A percentile compares a stretch with the other conserved stretches of the same genome.
phyloP scores from a whole-genome alignment of 192 early-diverging fungal species.

The Backusella sp. region DNA sequence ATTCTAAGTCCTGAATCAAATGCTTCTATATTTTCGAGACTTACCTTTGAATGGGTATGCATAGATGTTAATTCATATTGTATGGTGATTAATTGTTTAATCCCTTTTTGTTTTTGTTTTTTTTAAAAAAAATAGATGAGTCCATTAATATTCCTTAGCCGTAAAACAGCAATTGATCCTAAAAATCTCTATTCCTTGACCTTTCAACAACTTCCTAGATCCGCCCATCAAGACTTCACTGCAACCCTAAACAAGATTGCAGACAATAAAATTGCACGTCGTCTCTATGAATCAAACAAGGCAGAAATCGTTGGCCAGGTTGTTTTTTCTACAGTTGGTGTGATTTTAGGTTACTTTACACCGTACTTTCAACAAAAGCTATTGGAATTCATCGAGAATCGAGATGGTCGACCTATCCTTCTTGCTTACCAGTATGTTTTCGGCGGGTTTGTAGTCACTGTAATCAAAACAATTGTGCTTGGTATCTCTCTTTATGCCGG shows the following conservation, averaged over 20 bases:
- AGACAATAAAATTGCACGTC: not conserved
- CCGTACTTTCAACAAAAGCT: conserved; percentile 48
- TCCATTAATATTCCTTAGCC: conserved; percentile 15
- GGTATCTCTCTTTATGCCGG: conserved; percentile 43
- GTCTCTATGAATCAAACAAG: conserved; percentile 16
- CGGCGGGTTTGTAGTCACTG: conserved; percentile 41
- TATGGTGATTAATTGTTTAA: not conserved
- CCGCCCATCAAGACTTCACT: conserved; percentile 14
- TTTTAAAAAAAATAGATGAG: conserved; percentile 11
- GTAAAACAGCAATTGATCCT: not conserved
- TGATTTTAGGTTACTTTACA: conserved; percentile 35
- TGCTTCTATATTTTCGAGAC: conserved; percentile 24
- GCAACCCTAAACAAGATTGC: conserved; percentile 2
- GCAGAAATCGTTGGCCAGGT: conserved; percentile 13
- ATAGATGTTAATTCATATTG: not conserved
- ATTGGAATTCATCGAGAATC: conserved; percentile 40
- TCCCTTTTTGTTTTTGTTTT: not conserved
- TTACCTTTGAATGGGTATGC: conserved; percentile 20
- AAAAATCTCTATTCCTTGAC: conserved; percentile 21
- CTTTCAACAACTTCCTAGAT: conserved; percentile 14
- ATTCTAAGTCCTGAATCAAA: conserved; percentile 18
- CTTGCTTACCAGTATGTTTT: conserved; percentile 59
- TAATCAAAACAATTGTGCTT: conserved; percentile 17
- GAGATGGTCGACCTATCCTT: conserved; percentile 24
- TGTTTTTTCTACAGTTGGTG: conserved; percentile 2